Base-by-base conservation (phyloP, 345 rosid genomes). In the Melastoma malabathricum region DNA sequence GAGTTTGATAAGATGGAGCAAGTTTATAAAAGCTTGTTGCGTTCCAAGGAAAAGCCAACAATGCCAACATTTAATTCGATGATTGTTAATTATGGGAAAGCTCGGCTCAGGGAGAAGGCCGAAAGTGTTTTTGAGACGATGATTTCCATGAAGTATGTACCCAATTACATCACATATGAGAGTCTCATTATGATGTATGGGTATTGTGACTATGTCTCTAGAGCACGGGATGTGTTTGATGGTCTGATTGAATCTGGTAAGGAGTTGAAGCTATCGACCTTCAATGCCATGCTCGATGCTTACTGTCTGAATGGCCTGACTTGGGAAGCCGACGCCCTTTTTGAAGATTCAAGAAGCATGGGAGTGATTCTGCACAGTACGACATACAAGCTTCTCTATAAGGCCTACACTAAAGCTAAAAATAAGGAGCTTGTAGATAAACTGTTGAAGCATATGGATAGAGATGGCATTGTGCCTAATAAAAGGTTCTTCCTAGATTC, bases 1-100 rank as follows among this genome's bases (percentile, higher is more conserved):
- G 79, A 75, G 48, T 86, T 90, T 72, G 89, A 80, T 46, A 90
- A 90, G 79, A 90, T 90, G 98, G 98, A 90, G 54, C 89, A 79
- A 70, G 85, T 83, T 19, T 90, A 80, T 59, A 74, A 75, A 78
- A 84, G 94, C 70, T 70, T 86, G 58, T 15, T 82, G 62, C 75
- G 64, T 25, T 84, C 96, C 29, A 84, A 84, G 74, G 92, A 80
- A 73, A 86, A 72, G 54, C 96, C 96, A 0, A 82, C 94, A 10
- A 54, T 83, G 60, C 85, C 95, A 44, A 78, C 94, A 14, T 90
- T 83, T 67, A 83, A 90, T 66, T 86, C 94, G 6, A 84, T 90
- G 96, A 86, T 90, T 59, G 60, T 72, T 39, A 83, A 80, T 53
- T 90, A 86, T 8, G 98, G 96, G 51, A 90, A 78, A 77, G 94